Conservation (phyloP, 2,329 filamentous ascomycete species). For the Pezicula radicicola region DNA sequence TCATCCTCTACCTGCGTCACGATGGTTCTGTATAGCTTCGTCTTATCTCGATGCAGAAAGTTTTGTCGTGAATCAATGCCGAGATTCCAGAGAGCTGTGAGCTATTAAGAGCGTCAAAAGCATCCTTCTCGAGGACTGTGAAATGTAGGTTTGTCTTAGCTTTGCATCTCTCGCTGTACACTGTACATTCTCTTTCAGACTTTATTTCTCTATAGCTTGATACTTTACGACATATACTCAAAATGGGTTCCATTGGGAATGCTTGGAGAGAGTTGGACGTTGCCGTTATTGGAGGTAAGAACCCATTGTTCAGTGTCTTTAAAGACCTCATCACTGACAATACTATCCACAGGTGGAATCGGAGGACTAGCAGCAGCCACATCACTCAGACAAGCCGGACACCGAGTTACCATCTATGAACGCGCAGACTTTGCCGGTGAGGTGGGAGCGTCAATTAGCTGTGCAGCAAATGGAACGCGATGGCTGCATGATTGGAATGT, state of each 20-base stretch:
- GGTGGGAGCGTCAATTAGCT: conserved; percentile 64
- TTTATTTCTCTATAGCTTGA: neutral
- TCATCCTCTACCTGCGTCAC: neutral
- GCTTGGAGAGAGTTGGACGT: conserved; percentile 13
- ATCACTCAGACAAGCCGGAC: conserved; percentile 49
- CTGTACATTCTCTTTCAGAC: neutral
- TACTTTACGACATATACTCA: neutral
- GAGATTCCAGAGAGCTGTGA: neutral
- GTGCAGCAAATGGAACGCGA: conserved; percentile 66
- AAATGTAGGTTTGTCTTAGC: neutral
- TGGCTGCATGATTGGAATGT: conserved; percentile 70
- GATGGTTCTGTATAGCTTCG: neutral
- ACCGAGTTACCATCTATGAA: conserved; percentile 62
- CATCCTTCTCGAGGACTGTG: neutral
- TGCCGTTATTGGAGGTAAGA: conserved; percentile 13
- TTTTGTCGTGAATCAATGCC: neutral
- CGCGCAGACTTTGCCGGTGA: conserved; percentile 64
- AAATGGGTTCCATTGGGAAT: conserved; percentile 16
- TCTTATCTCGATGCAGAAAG: neutral
- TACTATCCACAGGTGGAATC: conserved; percentile 7
- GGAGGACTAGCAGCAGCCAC: conserved; percentile 46
- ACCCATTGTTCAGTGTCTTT: too few relatives aligned
- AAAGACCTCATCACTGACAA: too few relatives aligned
- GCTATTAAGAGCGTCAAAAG: too few relatives aligned
- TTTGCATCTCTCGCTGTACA: neutral